These are phyloP conservation scores for Fusarium cyanostomum DNA, from an alignment of 2,329 filamentous ascomycete genomes.

Conservation along the genomic window DNA sequence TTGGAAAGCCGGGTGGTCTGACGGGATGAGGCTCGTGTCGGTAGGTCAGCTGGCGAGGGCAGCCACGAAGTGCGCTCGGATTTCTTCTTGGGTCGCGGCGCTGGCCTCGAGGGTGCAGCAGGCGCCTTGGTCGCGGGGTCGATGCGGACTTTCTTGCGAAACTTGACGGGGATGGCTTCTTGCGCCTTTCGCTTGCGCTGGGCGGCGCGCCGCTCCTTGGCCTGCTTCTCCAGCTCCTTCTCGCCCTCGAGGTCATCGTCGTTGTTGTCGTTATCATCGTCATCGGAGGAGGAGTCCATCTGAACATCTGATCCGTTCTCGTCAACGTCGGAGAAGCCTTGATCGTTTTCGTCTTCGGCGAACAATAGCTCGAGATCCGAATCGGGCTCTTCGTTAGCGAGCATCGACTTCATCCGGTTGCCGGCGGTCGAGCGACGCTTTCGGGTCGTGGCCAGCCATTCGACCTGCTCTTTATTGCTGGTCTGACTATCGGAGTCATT, in stretches of 20 bases:
- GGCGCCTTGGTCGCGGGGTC: constrained; percentile 58
- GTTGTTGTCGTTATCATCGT: constrained; percentile 75
- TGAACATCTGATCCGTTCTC: constrained; percentile 78
- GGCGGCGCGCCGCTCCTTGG: constrained; percentile 71
- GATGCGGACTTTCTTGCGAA: constrained; percentile 81
- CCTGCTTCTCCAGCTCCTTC: constrained; percentile 82
- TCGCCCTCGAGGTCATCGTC: constrained; percentile 84
- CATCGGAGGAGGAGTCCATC: constrained; percentile 85
- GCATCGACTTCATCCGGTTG: constrained; percentile 81
- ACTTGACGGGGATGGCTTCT: constrained; percentile 75
- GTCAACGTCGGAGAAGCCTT: constrained; percentile 75
- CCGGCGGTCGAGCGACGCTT: constrained; percentile 83
- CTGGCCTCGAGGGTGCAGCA: constrained; percentile 50
- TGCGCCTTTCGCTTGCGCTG: constrained; percentile 84
- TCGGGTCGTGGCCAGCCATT: constrained; percentile 79
- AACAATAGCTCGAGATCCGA: constrained; percentile 79
- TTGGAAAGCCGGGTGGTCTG: constrained; percentile 68
- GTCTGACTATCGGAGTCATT: constrained; percentile 51
- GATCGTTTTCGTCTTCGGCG: constrained; percentile 75
- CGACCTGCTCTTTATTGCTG: constrained; percentile 54
- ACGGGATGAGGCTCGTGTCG: constrained; percentile 66
- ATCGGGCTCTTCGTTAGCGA: constrained; percentile 77
- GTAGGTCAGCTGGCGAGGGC: constrained; percentile 62
- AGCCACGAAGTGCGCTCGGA: constrained; percentile 69
- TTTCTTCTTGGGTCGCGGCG: constrained; percentile 66